Evolutionary conservation across 257 asterid species (phyloP), one percentile per base, ranked within the genome.

Genomic region (Echium plantagineum): DNA sequence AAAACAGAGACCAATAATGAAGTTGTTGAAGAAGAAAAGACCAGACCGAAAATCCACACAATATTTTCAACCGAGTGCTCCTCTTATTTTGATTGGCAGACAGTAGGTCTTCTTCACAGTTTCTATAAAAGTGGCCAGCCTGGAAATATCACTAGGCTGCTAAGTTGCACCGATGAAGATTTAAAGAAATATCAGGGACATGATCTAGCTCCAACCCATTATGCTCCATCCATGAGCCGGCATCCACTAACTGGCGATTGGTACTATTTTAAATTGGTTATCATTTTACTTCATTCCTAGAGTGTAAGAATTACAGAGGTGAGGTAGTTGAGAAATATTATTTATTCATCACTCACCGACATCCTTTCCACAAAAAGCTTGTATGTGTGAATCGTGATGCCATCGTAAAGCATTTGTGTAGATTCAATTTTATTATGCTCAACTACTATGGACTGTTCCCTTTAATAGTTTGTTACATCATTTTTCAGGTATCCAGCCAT

Each of bases 201-300:
- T 47, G 84, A 88, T 83, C 70, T 93, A 51, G 97, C 95, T 77
- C 94, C 95, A 35, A 93, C 97, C 52, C 97, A 93, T 82, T 81
- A 81, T 61, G 97, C 88, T 54, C 98, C 98, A 13, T 93, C 98
- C 70, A 93, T 93, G 98, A 93, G 98, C 71, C 88, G 94, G 12
- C 98, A 88, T 81, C 97, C 98, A 18, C 62, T 82, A 59, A 86
- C 97, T 1, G 97, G 95, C 63, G 98, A 93, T 67, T 93, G 97
- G 98, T 91, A 83, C 70, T 19, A 30, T 69, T 10, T 51, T 56
- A 67, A 42, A 10, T 42, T 42, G 49, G 17, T 12, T 42, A 42
- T 42, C 16, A 42, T 42, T 10, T 42, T 42, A 42, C 49, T 42
- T 42, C 3, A 13, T 42, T 10, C 17, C 49, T 42, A 38, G 1